Evolutionary conservation across 352 stramenopile genomes (phyloP), one percentile per base, ranked within the genome.

Genomic region (Phytophthora citrophthora): DNA sequence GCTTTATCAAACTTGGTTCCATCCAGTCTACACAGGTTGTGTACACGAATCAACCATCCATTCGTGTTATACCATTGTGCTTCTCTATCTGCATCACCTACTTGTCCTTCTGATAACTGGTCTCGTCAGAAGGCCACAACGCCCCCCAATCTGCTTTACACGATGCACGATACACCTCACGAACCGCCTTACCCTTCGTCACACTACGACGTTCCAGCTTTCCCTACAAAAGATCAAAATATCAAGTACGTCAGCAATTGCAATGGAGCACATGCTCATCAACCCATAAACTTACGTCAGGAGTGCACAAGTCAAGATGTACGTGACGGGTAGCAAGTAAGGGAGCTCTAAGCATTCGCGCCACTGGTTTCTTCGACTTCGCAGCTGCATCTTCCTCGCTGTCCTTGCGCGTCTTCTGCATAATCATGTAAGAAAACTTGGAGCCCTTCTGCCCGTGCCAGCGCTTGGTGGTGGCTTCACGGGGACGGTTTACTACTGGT

Each of bases 401-500:
- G 38, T 27, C 48, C 18, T 65, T 68, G 41, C 32, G 15, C 10
- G 54, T 86, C 68, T 94, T 95, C 63, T 95, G 79, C 56, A 95
- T 74, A 27, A 90, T 77, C 50, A 91, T 72, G 56, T 95, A 95
- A 38, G 85, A 94, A 48, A 95, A 94, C 72, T 95, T 95, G 73
- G 86, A 88, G 24, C 86, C 85, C 54, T 92, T 89, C 58, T 95
- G 85, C 29, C 85, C 85, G 45, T 92, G 77, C 85, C 85, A 95
- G 58, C 87, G 81, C 83, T 93, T 91, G 1, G 82, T 74, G 12
- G 83, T 93, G 20, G 78, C 74, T 38, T 91, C 83, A 13, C 85
- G 86, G 34, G 87, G 87, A n/a, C 72, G 81, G 39, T 88, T 74
- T 20, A 95, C 85, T 46, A 81, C 71, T 2, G 88, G 88, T 20